phyloP scores from a whole-genome alignment of 2,329 filamentous ascomycete species.

The Septoria petroselini region DNA sequence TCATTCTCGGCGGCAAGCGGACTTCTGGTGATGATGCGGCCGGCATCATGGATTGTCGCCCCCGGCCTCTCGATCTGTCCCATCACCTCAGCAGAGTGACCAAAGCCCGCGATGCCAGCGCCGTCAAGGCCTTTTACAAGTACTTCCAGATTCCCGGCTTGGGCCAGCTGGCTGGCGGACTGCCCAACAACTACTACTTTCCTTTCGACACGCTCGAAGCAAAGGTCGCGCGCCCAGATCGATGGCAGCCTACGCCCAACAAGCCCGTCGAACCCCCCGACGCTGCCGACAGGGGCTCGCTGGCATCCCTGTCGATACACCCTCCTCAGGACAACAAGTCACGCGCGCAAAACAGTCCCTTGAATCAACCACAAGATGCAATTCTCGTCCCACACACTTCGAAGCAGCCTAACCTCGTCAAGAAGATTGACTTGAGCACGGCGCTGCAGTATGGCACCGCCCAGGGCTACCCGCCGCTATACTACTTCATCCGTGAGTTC shows the following conservation, averaged over 20 bases:
- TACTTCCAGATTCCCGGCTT: constrained; percentile 68
- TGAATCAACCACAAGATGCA: constrained; percentile 37
- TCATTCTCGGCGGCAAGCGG: background rate
- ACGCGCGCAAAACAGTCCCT: constrained; percentile 30
- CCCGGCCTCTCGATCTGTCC: constrained; percentile 67
- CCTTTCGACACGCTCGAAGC: constrained; percentile 90
- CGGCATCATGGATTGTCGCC: constrained; percentile 26
- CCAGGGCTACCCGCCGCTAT: constrained; percentile 74
- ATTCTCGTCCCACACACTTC: constrained; percentile 71
- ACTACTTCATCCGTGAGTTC: constrained; percentile 76
- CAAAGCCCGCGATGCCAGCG: constrained; percentile 61
- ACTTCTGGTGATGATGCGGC: background rate
- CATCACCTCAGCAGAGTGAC: constrained; percentile 74
- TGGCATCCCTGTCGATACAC: constrained; percentile 20
- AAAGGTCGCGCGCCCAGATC: constrained; percentile 67
- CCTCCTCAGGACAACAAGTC: constrained; percentile 11
- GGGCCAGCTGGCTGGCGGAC: constrained; percentile 60
- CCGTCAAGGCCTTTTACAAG: constrained; percentile 80
- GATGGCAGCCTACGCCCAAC: constrained; percentile 70
- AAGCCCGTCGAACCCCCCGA: constrained; percentile 52
- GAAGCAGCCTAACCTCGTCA: constrained; percentile 55
- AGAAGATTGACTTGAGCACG: constrained; percentile 74
- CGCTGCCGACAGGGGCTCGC: constrained; percentile 35
- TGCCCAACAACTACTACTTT: constrained; percentile 78
- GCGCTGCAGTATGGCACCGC: constrained; percentile 86